Evolutionary conservation across 2,329 filamentous ascomycete genomes (phyloP).

Genomic region (Aspergillus fumigatus): DNA sequence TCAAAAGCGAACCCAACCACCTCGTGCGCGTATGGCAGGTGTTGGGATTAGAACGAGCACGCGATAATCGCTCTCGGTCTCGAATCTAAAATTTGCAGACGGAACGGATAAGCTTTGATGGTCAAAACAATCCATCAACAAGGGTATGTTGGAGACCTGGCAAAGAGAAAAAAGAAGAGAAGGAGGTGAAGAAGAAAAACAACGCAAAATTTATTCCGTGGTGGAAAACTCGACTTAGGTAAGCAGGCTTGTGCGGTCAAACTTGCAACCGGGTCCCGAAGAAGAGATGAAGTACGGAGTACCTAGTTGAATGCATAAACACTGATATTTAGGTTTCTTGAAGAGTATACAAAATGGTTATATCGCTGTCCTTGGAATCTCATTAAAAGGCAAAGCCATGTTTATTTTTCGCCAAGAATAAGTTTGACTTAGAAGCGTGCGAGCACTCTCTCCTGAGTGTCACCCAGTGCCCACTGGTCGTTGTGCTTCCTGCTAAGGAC

Average conservation of each 20-base stretch:
- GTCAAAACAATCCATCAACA: constrained; percentile 30
- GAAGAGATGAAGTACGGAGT: background rate
- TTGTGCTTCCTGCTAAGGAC: constrained; percentile 65
- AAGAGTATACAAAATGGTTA: background rate
- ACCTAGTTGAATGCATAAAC: background rate
- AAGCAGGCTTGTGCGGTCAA: background rate
- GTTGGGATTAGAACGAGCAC: constrained; percentile 43
- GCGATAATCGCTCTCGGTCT: constrained; percentile 37
- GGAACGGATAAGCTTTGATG: constrained; percentile 23
- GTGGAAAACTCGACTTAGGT: constrained; percentile 11
- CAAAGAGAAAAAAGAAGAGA: constrained; percentile 21
- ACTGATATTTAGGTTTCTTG: background rate
- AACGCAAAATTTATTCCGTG: constrained; percentile 12
- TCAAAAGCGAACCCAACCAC: constrained; percentile 44
- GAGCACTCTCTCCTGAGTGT: constrained; percentile 69
- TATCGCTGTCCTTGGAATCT: background rate
- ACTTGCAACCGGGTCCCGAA: background rate
- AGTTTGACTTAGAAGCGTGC: constrained; percentile 52
- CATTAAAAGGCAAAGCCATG: background rate
- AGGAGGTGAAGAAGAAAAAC: constrained; percentile 17
- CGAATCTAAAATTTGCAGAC: constrained; percentile 39
- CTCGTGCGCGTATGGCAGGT: constrained; percentile 24
- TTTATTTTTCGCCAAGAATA: background rate
- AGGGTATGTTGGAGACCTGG: constrained; percentile 45
- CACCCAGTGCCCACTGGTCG: constrained; percentile 73